Evolutionary conservation across 768 basidiomycete species (phyloP).

Genomic region (Hericium coralloides): DNA sequence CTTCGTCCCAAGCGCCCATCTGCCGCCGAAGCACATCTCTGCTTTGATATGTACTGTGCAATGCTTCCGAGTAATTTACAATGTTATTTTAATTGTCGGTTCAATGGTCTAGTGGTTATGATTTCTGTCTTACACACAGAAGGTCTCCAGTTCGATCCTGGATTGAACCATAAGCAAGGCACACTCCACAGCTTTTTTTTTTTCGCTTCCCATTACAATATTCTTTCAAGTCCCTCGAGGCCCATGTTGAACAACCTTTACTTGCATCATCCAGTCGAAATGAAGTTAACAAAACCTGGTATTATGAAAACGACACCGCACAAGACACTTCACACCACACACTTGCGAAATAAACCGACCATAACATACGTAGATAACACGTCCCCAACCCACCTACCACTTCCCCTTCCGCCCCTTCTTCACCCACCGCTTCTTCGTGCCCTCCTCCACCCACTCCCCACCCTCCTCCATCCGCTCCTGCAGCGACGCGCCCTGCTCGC

Average conservation of each 20-base stretch:
- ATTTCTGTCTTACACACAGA: conserved; percentile 21
- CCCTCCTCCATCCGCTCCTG: not conserved
- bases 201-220: too few relatives aligned
- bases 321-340: too few relatives aligned
- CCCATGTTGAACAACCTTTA: not conserved
- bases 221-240: too few relatives aligned
- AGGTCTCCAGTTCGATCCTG: conserved; percentile 19
- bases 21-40: too few relatives aligned
- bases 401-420: not conserved
- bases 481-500: not conserved
- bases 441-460: not conserved
- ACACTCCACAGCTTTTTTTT: too few relatives aligned
- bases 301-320: too few relatives aligned
- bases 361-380: not conserved
- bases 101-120: conserved; percentile 21
- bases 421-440: not conserved
- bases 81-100: not conserved
- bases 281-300: too few relatives aligned
- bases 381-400: not conserved
- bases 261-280: not conserved
- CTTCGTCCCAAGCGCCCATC: too few relatives aligned
- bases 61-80: too few relatives aligned
- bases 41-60: too few relatives aligned
- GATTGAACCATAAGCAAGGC: conserved; percentile 19
- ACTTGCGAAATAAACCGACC: too few relatives aligned